Evolutionary conservation across 1,139 yeast species (phyloP).

Genomic region (Hansenula sp.): DNA sequence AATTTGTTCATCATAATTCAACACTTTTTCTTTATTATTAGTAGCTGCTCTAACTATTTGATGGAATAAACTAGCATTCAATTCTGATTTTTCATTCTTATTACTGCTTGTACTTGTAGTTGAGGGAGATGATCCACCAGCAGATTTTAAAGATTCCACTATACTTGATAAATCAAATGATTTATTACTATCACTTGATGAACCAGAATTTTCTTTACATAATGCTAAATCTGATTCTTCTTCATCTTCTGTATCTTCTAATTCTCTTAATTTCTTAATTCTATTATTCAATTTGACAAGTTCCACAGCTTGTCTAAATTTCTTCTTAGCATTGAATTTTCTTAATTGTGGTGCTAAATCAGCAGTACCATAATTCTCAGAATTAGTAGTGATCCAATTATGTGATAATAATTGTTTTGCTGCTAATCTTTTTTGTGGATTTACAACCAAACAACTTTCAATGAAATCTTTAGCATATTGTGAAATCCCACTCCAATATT

Average conservation of each 20-base stretch:
- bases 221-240: conserved; percentile 19
- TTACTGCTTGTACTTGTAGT: conserved; percentile 4
- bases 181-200: background rate
- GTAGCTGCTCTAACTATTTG: conserved; percentile 73
- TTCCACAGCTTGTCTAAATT: conserved; percentile 83
- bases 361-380: conserved; percentile 41
- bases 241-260: conserved; percentile 26
- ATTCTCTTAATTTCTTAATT: conserved; percentile 57
- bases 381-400: conserved; percentile 61
- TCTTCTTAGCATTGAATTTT: conserved; percentile 79
- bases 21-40: conserved; percentile 58
- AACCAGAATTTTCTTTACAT: conserved; percentile 8
- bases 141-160: conserved; percentile 6
- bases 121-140: background rate
- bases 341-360: conserved; percentile 71
- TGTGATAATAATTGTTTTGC: conserved; percentile 59
- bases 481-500: conserved; percentile 80
- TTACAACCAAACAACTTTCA: conserved; percentile 54
- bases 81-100: conserved; percentile 22
- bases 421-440: conserved; percentile 65
- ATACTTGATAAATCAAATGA: conserved; percentile 15
- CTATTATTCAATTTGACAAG: conserved; percentile 72
- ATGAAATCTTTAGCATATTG: conserved; percentile 74
- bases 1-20: conserved; percentile 30
- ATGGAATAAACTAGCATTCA: conserved; percentile 51